Conservation (phyloP, 495 filamentous ascomycete genomes). For the Trichoderma parareesei region DNA sequence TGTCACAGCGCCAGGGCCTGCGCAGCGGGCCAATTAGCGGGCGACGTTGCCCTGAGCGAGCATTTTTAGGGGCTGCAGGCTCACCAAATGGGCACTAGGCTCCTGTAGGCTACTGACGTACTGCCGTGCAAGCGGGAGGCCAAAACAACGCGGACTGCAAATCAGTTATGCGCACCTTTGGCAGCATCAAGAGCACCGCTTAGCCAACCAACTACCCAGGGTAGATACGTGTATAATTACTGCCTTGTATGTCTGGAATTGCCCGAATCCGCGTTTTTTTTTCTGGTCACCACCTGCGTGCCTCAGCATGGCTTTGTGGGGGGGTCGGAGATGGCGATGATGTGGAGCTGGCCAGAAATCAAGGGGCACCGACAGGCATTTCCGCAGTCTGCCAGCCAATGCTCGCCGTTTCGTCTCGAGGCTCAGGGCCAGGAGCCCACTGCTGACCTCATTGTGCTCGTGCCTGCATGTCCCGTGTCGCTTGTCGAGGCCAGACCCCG, state of each 20-base stretch:
- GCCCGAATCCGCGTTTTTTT: neutral
- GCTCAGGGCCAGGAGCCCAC: neutral
- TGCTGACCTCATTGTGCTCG: constrained; percentile 8
- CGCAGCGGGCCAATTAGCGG: constrained; percentile 7
- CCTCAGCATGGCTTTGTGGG: constrained; percentile 9
- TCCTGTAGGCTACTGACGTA: constrained; percentile 3
- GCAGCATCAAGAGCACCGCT: no score
- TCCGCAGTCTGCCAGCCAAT: neutral
- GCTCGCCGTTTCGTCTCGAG: constrained; percentile 4
- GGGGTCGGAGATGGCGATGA: constrained; percentile 8
- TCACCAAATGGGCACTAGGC: neutral
- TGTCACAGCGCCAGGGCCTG: constrained; percentile 6
- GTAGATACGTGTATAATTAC: no score
- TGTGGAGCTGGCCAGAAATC: constrained; percentile 9
- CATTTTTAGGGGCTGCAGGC: constrained; percentile 1
- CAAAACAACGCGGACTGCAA: no score
- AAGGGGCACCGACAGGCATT: constrained; percentile 9
- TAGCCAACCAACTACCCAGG: no score
- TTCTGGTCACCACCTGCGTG: neutral
- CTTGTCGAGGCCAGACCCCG: neutral
- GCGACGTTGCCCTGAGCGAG: neutral
- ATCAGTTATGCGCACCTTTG: no score
- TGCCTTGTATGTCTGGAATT: neutral
- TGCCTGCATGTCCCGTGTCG: constrained; percentile 6
- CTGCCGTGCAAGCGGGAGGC: no score